A percentile compares a stretch with the other conserved stretches of the same genome.
These are phyloP conservation scores for Dactylonectria estremocensis DNA, from an alignment of 2,329 filamentous ascomycete species.

Conservation along the genomic window DNA sequence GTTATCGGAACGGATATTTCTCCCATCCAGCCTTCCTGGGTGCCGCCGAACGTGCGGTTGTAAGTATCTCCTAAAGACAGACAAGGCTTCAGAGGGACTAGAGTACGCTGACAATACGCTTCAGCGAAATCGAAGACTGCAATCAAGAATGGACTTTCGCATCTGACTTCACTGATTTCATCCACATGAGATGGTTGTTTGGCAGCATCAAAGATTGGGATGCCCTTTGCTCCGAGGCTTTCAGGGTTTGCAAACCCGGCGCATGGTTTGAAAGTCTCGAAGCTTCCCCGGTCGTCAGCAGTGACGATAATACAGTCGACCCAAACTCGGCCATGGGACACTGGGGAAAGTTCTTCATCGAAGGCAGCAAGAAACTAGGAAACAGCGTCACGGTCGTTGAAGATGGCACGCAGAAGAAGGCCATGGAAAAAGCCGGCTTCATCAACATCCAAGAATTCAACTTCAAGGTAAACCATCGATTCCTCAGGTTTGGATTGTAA, in stretches of 20 bases:
- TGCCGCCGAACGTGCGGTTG: slow-evolving; percentile 62
- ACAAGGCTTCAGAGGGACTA: not conserved
- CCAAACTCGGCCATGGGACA: slow-evolving; percentile 45
- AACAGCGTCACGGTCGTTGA: slow-evolving; percentile 46
- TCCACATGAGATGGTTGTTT: slow-evolving; percentile 71
- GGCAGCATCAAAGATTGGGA: slow-evolving; percentile 72
- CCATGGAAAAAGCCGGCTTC: slow-evolving; percentile 42
- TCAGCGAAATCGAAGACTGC: slow-evolving; percentile 50
- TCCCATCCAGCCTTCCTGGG: slow-evolving; percentile 69
- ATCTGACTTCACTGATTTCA: slow-evolving; percentile 66
- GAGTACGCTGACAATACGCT: not conserved
- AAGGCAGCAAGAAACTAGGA: slow-evolving; percentile 51
- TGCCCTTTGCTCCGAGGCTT: slow-evolving; percentile 66
- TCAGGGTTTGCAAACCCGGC: slow-evolving; percentile 69
- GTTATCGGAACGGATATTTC: slow-evolving; percentile 69
- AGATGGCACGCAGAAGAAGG: slow-evolving; percentile 38
- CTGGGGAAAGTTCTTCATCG: slow-evolving; percentile 50
- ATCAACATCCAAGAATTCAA: slow-evolving; percentile 44
- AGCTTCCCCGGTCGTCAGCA: slow-evolving; percentile 43
- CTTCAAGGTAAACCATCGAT: slow-evolving; percentile 33
- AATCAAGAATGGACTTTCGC: slow-evolving; percentile 50
- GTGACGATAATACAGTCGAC: slow-evolving; percentile 51
- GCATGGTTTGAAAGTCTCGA: slow-evolving; percentile 59
- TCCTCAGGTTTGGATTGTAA: not conserved
- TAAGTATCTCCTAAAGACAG: not conserved